Evolutionary conservation across 2,329 filamentous ascomycete species (phyloP), one percentile per base, ranked within the genome.

Genomic region (Tolypocladium album): DNA sequence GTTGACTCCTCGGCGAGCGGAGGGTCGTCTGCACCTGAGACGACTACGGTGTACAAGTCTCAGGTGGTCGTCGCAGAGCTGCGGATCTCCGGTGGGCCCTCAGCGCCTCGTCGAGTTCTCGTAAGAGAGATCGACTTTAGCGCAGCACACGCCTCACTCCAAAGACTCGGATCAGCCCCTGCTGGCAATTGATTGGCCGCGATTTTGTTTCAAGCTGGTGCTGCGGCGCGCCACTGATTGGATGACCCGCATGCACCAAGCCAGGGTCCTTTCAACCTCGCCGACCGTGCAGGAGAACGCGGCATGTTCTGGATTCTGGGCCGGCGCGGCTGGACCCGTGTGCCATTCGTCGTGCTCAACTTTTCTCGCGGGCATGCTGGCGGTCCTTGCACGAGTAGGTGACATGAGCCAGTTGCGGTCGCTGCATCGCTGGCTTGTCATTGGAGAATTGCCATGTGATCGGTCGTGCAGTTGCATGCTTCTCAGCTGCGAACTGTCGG

Each of bases 11-110:
- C 47, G 6, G 11, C 50, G n/a, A 13, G 20, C 39, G 31, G 50
- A 45, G 27, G 39, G 60, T 58, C 55, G 57, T 57, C 59, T 56
- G 69, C 66, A 72, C 70, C 70, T 72, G 70, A 72, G 70, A 72
- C 70, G 59, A 1, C 58, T 38, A 15, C 45, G 24, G 24, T 6
- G 45, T 50, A 50, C 60, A 56, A 27, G 70, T 72, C 70, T 72
- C 70, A 72, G 70, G 70, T 72, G 65, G 65, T 62, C 57, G 52
- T 47, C 40, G 56, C 59, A 60, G 56, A 47, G 56, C 58, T 63
- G 62, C 61, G 58, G 61, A 38, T 36, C 50, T 38, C 50, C 31
- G 36, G 50, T 36, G 20, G 50, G 31, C 13, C 47, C 9, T 34
- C 45, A 20, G 47, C 47, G 47, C 50, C 50, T 53, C 50, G 47